Evolutionary conservation across 805 yeast genomes (phyloP).

Genomic region (Yarrowia osloensis): DNA sequence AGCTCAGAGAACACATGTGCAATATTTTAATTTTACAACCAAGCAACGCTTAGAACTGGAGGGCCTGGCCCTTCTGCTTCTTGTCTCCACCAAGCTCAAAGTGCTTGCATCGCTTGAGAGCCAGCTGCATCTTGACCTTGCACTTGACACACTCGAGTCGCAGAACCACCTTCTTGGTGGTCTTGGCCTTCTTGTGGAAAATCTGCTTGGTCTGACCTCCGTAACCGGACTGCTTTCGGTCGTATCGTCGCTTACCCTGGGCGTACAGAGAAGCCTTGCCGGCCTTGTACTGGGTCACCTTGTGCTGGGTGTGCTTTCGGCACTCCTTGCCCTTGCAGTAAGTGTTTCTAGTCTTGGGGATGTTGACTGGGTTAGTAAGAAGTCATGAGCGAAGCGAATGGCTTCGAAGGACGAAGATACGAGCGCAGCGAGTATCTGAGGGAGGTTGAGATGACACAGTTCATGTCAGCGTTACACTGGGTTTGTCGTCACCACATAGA

Average conservation of each 20-base stretch:
- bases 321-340: slow-evolving; percentile 99
- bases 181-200: slow-evolving; percentile 99
- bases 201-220: slow-evolving; percentile 99
- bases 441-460: no score
- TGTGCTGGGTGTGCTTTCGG: slow-evolving; percentile 99
- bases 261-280: slow-evolving; percentile 99
- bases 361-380: slow-evolving; percentile 72
- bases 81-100: slow-evolving; percentile 99
- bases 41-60: slow-evolving; percentile 78
- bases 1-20: slow-evolving; percentile 23
- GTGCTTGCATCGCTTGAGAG: slow-evolving; percentile 99
- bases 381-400: not conserved
- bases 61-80: slow-evolving; percentile 99
- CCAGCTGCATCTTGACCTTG: slow-evolving; percentile 97
- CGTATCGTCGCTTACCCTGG: slow-evolving; percentile 99
- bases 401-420: no score
- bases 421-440: no score
- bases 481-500: no score
- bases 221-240: slow-evolving; percentile 99
- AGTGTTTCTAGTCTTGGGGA: slow-evolving; percentile 99
- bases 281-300: slow-evolving; percentile 99
- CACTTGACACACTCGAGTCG: slow-evolving; percentile 98
- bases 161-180: slow-evolving; percentile 99
- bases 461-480: no score
- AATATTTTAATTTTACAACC: slow-evolving; percentile 29